phyloP scores from a whole-genome alignment of 495 filamentous ascomycete genomes.

The Penicillium nucicola region DNA sequence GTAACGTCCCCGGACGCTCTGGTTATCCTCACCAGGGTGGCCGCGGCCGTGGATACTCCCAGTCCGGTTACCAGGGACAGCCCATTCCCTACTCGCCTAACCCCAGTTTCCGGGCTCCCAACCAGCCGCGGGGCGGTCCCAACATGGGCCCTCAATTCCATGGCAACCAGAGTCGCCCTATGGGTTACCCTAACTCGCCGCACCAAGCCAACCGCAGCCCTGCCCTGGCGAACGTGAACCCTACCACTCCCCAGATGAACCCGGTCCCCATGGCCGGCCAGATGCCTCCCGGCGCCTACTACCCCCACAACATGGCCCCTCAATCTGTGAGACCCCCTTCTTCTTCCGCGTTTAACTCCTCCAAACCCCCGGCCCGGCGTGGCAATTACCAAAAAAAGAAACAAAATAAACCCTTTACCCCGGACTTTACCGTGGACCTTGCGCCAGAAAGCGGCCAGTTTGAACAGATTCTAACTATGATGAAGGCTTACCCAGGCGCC shows the following conservation, averaged over 20 bases:
- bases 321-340: conserved; percentile 64
- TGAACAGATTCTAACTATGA: conserved; percentile 69
- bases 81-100: conserved; percentile 65
- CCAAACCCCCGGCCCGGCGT: conserved; percentile 23
- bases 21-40: conserved; percentile 55
- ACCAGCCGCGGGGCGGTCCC: conserved; percentile 60
- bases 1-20: conserved; percentile 51
- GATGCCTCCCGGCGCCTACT: conserved; percentile 57
- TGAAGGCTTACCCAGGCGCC: conserved; percentile 46
- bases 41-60: conserved; percentile 66
- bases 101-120: conserved; percentile 56
- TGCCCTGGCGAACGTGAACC: conserved; percentile 62
- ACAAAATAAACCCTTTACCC: not conserved
- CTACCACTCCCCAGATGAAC: conserved; percentile 67
- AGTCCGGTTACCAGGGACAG: conserved; percentile 53
- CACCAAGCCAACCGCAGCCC: conserved; percentile 70
- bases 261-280: conserved; percentile 54
- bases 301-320: conserved; percentile 58
- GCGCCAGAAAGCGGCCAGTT: conserved; percentile 67
- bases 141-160: conserved; percentile 66
- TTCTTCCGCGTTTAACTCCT: conserved; percentile 8
- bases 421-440: conserved; percentile 40
- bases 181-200: conserved; percentile 65
- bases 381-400: conserved; percentile 7
- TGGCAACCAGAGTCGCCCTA: conserved; percentile 50